Evolutionary conservation across 129 eudicot species (phyloP), one percentile per base, ranked within the genome.

Genomic region (Kitagawia praeruptora): DNA sequence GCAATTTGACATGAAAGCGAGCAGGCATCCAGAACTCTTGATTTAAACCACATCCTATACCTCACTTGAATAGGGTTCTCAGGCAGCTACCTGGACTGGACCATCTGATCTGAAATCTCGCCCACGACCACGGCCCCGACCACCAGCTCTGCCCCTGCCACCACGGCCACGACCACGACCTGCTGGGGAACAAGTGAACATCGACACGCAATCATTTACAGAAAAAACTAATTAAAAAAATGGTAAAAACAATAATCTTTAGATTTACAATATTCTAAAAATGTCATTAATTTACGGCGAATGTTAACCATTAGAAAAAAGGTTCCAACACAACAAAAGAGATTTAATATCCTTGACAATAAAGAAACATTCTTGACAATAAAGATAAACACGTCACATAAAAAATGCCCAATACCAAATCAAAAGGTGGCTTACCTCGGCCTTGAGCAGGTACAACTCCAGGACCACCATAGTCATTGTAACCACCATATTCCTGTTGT

Each of bases 371-470:
- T n/a, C 75, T 15, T 39, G 3, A 48, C 13, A 14, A 9, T 49
- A 48, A 47, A 76, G 14, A 66, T 14, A 13, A 12, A 66, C 5
- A 27, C 8, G 6, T 25, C n/a, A 23, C 56, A 51, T 19, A 37
- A 37, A n/a, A 16, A 41, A 42, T 23, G 8, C 4, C 2, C 13
- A 72, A 39, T 41, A 72, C 47, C 51, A 40, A 23, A 39, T 41
- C 27, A 42, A 6, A 41, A 41, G 14, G 27, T 4, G 4, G 4
- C 73, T 85, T 82, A 85, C 85, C 85, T 37, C 85, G 83, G 64
- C 72, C 83, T 54, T 78, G 85, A 75, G 83, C 81, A 78, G 83
- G 85, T 80, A 82, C 72, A 75, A 54, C 71, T n/a, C 80, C 87
- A 25, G 79, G 41, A 73, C 79, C 87, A 34, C 80, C 83, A 61